Base-by-base conservation (phyloP, 176 grass and related monocot species). In the Typha latifolia region DNA sequence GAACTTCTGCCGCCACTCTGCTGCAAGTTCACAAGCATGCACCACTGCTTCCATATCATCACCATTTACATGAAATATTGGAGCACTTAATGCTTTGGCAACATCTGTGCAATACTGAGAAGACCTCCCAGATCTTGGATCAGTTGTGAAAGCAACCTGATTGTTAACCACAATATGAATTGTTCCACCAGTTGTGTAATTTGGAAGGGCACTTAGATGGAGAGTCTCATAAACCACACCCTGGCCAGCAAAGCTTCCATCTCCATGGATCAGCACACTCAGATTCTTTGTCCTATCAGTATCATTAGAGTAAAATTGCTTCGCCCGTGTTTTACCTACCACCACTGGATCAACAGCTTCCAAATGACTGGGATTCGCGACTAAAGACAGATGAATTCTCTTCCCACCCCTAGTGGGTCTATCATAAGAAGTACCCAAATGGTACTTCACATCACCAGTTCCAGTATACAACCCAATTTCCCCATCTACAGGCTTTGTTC, bases 31-130 rank as follows among this genome's bases (percentile, higher is more conserved):
- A 72, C 82, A 96, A 51, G 82, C 92, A 72, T 69, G 82, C 12
- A 96, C 92, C 47, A 91, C 92, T 43, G 88, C 87, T 74, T 96
- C 92, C 81, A 96, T 76, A 79, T 96, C 92, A 63, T 96, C 92
- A 1, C 92, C 92, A 66, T 96, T 91, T 48, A 91, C 92, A 66
- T 96, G 92, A 77, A 96, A 84, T 63, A 91, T 96, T 47, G 92
- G 92, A 51, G 32, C 88, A 22, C 79, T 72, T 31, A 90, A 69
- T 1, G 87, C 83, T 74, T 90, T 90, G 10, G 87, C 87, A 0
- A 85, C 87, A 82, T 90, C 87, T 0, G 87, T 90, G 21, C 87
- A 90, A 57, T 90, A 90, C 51, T 90, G 82, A 4, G 87, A 90
- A 73, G 87, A 90, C 72, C 87, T 90, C 31, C 87, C 82, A 7